These are phyloP conservation scores for Schizopora paradoxa DNA, from an alignment of 1,284 basidiomycete species.

Conservation along the genomic window DNA sequence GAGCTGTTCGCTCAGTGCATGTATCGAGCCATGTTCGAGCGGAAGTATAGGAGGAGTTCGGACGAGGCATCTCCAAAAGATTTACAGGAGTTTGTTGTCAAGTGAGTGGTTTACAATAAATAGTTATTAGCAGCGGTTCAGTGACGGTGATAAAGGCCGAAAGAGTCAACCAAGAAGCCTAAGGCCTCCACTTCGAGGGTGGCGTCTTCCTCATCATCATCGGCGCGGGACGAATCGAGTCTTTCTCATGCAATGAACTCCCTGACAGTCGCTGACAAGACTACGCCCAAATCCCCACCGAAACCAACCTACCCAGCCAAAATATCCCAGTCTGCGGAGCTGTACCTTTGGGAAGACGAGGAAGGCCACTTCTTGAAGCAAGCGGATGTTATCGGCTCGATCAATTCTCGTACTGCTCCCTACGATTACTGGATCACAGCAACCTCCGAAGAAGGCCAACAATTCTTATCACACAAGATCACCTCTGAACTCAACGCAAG, in stretches of 20 bases:
- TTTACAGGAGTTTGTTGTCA: conserved; percentile 73
- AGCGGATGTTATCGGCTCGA: conserved; percentile 64
- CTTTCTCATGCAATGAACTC: conserved; percentile 18
- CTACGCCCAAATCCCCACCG: conserved; percentile 5
- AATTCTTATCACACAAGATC: conserved; percentile 57
- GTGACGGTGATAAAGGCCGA: conserved; percentile 1
- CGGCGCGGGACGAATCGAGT: conserved; percentile 18
- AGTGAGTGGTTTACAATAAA: conserved; percentile 42
- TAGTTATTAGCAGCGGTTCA: conserved; percentile 25
- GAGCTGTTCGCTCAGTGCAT: conserved; percentile 91
- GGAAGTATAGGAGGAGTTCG: conserved; percentile 74
- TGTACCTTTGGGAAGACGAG: conserved; percentile 74
- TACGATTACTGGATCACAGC: conserved; percentile 65
- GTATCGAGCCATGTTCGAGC: conserved; percentile 92
- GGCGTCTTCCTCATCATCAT: conserved; percentile 14
- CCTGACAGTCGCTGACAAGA: conserved; percentile 13
- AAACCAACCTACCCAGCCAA: conserved; percentile 31
- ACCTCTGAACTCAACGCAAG: conserved; percentile 73
- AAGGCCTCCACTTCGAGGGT: conserved; percentile 24
- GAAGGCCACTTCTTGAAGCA: conserved; percentile 69
- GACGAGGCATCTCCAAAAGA: conserved; percentile 65
- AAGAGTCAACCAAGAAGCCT: conserved; percentile 23
- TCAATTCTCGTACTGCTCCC: conserved; percentile 46
- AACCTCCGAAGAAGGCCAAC: conserved; percentile 39
- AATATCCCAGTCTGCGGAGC: conserved; percentile 41